Evolutionary conservation across 2,329 filamentous ascomycete genomes (phyloP).

Genomic region (Trichoderma brevicompactum): DNA sequence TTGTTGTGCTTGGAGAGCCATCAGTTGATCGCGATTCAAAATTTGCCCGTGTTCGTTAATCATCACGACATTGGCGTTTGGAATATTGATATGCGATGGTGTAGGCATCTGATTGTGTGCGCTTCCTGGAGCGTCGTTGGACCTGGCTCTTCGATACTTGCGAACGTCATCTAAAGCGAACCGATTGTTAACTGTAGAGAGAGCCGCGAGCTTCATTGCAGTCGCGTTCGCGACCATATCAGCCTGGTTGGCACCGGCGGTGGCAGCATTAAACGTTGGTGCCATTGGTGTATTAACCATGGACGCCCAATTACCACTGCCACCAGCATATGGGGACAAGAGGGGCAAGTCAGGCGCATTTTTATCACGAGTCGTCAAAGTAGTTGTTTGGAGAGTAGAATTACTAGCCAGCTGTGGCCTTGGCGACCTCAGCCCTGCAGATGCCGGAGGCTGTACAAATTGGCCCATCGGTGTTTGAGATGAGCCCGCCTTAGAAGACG

Average conservation of each 20-base stretch:
- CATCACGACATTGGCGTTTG: constrained; percentile 83
- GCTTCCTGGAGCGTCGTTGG: constrained; percentile 75
- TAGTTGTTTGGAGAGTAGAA: constrained; percentile 80
- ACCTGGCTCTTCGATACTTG: constrained; percentile 90
- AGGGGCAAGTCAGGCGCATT: constrained; percentile 74
- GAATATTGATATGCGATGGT: constrained; percentile 66
- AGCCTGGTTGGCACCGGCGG: constrained; percentile 69
- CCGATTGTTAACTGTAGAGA: constrained; percentile 97
- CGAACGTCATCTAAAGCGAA: constrained; percentile 96
- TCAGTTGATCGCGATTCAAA: constrained; percentile 80
- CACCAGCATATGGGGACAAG: constrained; percentile 75
- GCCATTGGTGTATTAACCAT: constrained; percentile 99
- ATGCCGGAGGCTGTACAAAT: constrained; percentile 81
- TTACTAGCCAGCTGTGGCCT: constrained; percentile 70
- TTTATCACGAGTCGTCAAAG: constrained; percentile 71
- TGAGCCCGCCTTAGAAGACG: constrained; percentile 72
- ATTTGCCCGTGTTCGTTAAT: constrained; percentile 92
- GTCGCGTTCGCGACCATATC: constrained; percentile 99
- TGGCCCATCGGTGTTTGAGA: constrained; percentile 90
- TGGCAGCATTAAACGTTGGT: constrained; percentile 70
- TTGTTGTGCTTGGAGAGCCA: constrained; percentile 75
- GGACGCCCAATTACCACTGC: constrained; percentile 92
- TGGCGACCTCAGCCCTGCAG: constrained; percentile 77
- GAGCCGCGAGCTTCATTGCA: constrained; percentile 95
- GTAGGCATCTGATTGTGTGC: constrained; percentile 68